phyloP scores from a whole-genome alignment of 805 yeast genomes.

The Cyberlindnera maritima region DNA sequence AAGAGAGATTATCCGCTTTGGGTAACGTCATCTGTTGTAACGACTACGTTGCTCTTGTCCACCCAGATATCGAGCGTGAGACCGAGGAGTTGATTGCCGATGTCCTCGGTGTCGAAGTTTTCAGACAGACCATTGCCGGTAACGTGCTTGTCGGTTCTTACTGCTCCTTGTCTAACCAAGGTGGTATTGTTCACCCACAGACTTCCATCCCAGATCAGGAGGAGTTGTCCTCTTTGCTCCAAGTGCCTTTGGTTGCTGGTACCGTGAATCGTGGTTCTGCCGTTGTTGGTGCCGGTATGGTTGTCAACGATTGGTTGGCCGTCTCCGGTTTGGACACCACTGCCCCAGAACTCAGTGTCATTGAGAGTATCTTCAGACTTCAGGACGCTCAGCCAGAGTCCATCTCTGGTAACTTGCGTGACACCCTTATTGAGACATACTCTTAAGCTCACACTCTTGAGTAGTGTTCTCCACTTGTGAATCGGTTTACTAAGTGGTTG shows the following conservation, averaged over 20 bases:
- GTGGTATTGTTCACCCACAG: slow-evolving; percentile 98
- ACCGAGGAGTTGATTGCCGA: slow-evolving; percentile 98
- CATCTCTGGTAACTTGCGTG: slow-evolving; percentile 81
- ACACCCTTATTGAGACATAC: slow-evolving; percentile 89
- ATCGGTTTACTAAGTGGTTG: background rate
- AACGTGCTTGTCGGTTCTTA: slow-evolving; percentile 96
- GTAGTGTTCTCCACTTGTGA: background rate
- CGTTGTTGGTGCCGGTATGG: slow-evolving; percentile 98
- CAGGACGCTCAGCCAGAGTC: slow-evolving; percentile 90
- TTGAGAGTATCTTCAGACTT: slow-evolving; percentile 92
- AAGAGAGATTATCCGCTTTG: slow-evolving; percentile 92
- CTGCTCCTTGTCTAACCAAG: slow-evolving; percentile 93
- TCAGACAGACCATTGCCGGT: slow-evolving; percentile 98
- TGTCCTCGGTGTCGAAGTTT: slow-evolving; percentile 97
- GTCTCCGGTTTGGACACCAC: slow-evolving; percentile 97
- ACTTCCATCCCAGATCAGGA: slow-evolving; percentile 97
- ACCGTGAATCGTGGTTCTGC: slow-evolving; percentile 97
- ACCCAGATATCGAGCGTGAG: slow-evolving; percentile 98
- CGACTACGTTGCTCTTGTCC: slow-evolving; percentile 98
- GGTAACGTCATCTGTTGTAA: slow-evolving; percentile 98
- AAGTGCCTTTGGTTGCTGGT: slow-evolving; percentile 98
- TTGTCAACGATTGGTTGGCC: slow-evolving; percentile 97
- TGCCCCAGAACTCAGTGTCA: slow-evolving; percentile 95
- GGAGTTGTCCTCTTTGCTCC: slow-evolving; percentile 90
- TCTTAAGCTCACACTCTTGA: slow-evolving; percentile 37